Conservation (phyloP, 345 rosid genomes). For the Salix dunnii region DNA sequence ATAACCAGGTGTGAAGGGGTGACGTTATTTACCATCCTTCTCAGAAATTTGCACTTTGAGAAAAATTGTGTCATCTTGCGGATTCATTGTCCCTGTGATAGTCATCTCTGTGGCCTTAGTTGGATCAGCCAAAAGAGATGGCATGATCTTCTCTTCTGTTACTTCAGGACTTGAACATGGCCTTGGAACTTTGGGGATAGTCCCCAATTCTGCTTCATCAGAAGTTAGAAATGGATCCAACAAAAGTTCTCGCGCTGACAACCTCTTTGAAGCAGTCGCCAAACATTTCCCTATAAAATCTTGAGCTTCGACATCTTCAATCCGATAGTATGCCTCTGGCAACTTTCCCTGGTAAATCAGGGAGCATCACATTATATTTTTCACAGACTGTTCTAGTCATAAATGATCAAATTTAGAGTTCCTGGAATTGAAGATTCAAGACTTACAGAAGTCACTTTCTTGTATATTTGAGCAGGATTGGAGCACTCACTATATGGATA, state of each 20-base stretch:
- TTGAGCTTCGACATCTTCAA: conserved; percentile 60
- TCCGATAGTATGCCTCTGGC: conserved; percentile 72
- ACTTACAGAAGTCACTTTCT: conserved; percentile 35
- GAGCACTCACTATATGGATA: conserved; percentile 34
- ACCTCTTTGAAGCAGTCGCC: conserved; percentile 60
- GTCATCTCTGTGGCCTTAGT: conserved; percentile 60
- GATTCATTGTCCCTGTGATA: conserved; percentile 70
- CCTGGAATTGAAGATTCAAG: not conserved
- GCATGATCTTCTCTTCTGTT: conserved; percentile 23
- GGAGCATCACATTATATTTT: not conserved
- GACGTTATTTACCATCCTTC: conserved; percentile 46
- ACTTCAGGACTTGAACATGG: conserved; percentile 32
- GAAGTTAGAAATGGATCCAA: conserved; percentile 61
- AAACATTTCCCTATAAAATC: conserved; percentile 77
- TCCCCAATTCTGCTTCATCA: conserved; percentile 34
- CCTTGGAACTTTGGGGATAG: conserved; percentile 24
- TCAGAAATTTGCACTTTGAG: conserved; percentile 85
- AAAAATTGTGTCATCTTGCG: conserved; percentile 70
- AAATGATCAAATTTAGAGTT: not conserved
- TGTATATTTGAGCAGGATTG: conserved; percentile 36
- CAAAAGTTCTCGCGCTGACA: conserved; percentile 71
- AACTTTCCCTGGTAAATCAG: conserved; percentile 60
- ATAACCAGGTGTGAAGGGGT: not conserved
- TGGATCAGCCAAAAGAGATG: conserved; percentile 34
- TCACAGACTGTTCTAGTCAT: not conserved